phyloP scores from a whole-genome alignment of 805 yeast genomes.

The Candida ficus region DNA sequence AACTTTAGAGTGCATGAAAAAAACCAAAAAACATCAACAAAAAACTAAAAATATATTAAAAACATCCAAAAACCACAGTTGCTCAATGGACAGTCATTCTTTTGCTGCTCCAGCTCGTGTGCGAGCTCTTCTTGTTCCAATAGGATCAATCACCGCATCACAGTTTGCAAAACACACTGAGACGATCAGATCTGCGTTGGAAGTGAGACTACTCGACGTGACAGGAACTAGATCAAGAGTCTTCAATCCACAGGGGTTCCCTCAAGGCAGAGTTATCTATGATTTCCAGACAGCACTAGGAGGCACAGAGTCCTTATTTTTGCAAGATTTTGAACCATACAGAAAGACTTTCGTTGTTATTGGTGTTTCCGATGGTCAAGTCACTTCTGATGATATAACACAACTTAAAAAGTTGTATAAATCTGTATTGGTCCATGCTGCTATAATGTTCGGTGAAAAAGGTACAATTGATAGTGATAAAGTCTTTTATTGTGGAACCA shows the following conservation, averaged over 20 bases:
- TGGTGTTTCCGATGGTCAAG: slow-evolving; percentile 32
- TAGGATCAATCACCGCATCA: slow-evolving; percentile 40
- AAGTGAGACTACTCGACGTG: slow-evolving; percentile 71
- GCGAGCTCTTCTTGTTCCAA: slow-evolving; percentile 63
- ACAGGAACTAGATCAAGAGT: slow-evolving; percentile 52
- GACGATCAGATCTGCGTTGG: slow-evolving; percentile 43
- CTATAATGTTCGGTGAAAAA: slow-evolving; percentile 42
- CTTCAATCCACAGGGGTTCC: slow-evolving; percentile 84
- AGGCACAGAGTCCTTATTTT: slow-evolving; percentile 54
- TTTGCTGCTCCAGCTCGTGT: slow-evolving; percentile 65
- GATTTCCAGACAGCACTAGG: slow-evolving; percentile 43
- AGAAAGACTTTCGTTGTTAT: slow-evolving; percentile 67
- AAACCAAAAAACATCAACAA: no score
- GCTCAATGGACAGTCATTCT: slow-evolving; percentile 38
- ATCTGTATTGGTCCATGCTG: slow-evolving; percentile 47
- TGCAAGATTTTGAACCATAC: slow-evolving; percentile 88
- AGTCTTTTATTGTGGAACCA: slow-evolving; percentile 11
- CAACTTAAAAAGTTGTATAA: slow-evolving; percentile 45
- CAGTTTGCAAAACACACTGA: slow-evolving; percentile 36
- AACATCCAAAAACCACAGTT: no score
- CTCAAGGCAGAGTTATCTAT: slow-evolving; percentile 67
- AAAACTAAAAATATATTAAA: background rate
- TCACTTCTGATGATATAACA: slow-evolving; percentile 26
- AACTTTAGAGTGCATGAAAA: no score
- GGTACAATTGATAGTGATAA: background rate